Evolutionary conservation across 345 rosid species (phyloP).

Genomic region (Citrus cavaleriei): DNA sequence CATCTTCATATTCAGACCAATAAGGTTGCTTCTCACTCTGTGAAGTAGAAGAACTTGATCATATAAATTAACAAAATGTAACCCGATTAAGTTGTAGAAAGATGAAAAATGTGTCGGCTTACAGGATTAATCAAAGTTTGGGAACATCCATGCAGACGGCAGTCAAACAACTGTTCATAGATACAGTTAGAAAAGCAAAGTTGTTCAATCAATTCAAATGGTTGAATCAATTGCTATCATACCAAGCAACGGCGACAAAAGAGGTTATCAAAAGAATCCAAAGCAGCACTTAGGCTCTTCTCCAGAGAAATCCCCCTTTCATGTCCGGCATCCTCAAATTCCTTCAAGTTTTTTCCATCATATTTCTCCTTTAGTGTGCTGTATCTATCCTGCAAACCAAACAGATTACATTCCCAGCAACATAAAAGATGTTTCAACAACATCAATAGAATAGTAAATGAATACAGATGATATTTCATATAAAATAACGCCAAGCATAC

Average conservation of each 20-base stretch:
- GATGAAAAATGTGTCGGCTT: slow-evolving; percentile 31
- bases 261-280: slow-evolving; percentile 98
- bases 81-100: background rate
- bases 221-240: background rate
- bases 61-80: slow-evolving; percentile 21
- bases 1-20: slow-evolving; percentile 82
- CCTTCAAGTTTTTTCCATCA: slow-evolving; percentile 35
- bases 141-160: slow-evolving; percentile 98
- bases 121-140: slow-evolving; percentile 81
- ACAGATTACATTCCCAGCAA: slow-evolving; percentile 6
- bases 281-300: slow-evolving; percentile 80
- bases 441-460: background rate
- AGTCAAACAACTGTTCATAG: slow-evolving; percentile 82
- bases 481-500: background rate
- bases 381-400: slow-evolving; percentile 71
- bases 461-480: slow-evolving; percentile 3
- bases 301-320: slow-evolving; percentile 61
- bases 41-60: slow-evolving; percentile 29
- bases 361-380: slow-evolving; percentile 55
- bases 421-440: slow-evolving; percentile 13
- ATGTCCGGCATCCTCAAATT: slow-evolving; percentile 38
- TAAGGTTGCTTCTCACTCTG: slow-evolving; percentile 87
- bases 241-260: slow-evolving; percentile 99
- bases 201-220: slow-evolving; percentile 14
- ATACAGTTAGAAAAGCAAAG: slow-evolving; percentile 22